These are phyloP conservation scores for Epichloe sylvatica DNA, from an alignment of 2,329 filamentous ascomycete genomes.

Conservation along the genomic window DNA sequence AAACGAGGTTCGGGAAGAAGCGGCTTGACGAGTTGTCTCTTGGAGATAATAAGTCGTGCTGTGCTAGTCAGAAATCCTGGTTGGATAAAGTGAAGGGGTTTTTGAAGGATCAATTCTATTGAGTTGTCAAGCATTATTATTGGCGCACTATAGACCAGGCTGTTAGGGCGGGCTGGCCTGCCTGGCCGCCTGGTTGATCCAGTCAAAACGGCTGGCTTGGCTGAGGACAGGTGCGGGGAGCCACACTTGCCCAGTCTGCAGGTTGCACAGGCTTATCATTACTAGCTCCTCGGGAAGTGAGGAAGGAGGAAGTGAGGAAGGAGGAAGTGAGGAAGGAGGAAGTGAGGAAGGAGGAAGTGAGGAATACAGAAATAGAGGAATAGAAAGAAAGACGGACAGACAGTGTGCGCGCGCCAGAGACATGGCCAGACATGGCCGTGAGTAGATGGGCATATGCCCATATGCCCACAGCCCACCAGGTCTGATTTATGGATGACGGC, in stretches of 20 bases:
- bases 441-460: not conserved
- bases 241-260: conserved; percentile 3
- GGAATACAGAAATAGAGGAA: not conserved
- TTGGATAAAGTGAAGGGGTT: not conserved
- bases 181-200: too few species aligned
- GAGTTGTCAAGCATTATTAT: too few species aligned
- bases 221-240: conserved; percentile 1
- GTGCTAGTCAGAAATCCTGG: not conserved
- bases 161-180: too few species aligned
- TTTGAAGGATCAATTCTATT: too few species aligned
- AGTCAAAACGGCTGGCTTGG: too few species aligned
- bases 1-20: not conserved
- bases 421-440: not conserved
- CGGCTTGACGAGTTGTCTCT: not conserved
- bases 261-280: not conserved
- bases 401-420: too few species aligned
- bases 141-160: too few species aligned
- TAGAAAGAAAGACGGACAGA: not conserved
- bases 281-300: not conserved
- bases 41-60: too few species aligned
- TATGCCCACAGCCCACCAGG: too few species aligned
- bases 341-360: too few species aligned
- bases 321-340: not conserved
- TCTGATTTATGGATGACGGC: too few species aligned
- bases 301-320: not conserved